Percentiles rank a stretch among this genome's conserved stretches.
Conservation (phyloP, 2,329 filamentous ascomycete genomes). For the Ophiostoma sp. region DNA sequence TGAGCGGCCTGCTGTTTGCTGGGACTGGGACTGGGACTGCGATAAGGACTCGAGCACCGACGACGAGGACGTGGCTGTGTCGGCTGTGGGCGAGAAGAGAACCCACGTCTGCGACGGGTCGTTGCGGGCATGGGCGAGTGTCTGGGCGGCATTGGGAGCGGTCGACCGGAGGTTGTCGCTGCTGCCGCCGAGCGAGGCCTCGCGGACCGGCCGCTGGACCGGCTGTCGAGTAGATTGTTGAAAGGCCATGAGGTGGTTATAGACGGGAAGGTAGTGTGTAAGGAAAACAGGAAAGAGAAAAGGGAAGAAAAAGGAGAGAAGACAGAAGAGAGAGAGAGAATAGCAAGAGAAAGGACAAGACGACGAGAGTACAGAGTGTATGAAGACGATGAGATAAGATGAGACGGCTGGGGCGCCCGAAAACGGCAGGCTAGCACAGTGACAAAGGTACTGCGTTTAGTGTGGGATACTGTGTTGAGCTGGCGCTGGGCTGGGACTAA, state of each 20-base stretch:
- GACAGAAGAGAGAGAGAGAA: background rate
- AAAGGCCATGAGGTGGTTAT: conserved; percentile 26
- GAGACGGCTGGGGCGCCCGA: conserved; percentile 7
- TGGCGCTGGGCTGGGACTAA: conserved; percentile 8
- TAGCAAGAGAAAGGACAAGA: background rate
- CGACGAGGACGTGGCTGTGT: conserved; percentile 58
- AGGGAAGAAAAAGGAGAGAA: background rate
- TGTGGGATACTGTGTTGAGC: background rate
- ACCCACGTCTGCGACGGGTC: conserved; percentile 89
- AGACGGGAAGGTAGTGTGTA: background rate
- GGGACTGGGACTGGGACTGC: conserved; percentile 43
- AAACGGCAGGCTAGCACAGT: conserved; percentile 2
- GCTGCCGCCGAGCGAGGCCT: conserved; percentile 19
- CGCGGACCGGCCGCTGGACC: conserved; percentile 44
- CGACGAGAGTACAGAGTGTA: background rate
- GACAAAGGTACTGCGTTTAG: background rate
- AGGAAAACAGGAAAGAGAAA: background rate
- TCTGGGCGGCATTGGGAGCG: conserved; percentile 11
- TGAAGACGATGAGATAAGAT: background rate
- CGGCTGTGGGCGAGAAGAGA: conserved; percentile 75
- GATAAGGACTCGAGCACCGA: conserved; percentile 62
- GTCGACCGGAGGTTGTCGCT: conserved; percentile 13
- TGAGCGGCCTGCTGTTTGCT: conserved; percentile 64
- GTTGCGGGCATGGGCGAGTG: background rate
- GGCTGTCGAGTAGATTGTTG: conserved; percentile 39